Base-by-base conservation (phyloP, 106 monocot species). In the Vanilla planifolia region DNA sequence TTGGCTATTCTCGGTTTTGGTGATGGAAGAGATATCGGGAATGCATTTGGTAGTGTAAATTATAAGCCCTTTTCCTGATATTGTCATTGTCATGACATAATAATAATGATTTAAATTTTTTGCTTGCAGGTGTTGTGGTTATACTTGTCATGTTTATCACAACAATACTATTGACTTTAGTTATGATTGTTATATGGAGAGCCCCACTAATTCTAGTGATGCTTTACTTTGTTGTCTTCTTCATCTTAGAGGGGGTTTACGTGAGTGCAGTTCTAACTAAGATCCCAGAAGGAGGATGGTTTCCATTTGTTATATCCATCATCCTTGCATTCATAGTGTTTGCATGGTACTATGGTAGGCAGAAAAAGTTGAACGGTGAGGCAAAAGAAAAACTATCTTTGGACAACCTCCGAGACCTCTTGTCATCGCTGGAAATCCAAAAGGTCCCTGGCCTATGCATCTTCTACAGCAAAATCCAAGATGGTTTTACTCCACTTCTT, bases 61-160 rank as follows among this genome's bases (percentile, higher is more conserved):
- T 17, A 44, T 13, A 34, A n/a, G n/a, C n/a, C n/a, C n/a, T n/a
- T n/a, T n/a, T n/a, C n/a, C n/a, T n/a, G n/a, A n/a, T n/a, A n/a
- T 21, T 9, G 20, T 59, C 8, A 11, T 19, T 33, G 22, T 25
- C 35, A 4, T 27, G 33, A 48, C 23, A 59, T 4, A 42, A 25
- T 52, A 10, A 4, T 27, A 30, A 11, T 33, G 30, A 13, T 55
- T 1, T 24, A 13, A 3, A 5, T 24, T 10, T 52, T 16, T 48
- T 52, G 16, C n/a, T 20, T 71, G 59, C 79, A 90, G 90, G 90
- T 59, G 81, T 85, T 36, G 86, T 83, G 23, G 92, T 86, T 30
- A 92, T 92, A 53, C 80, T 83, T 41, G 92, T 92, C 39, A 92
- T 92, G 92, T 57, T 92, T 43, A 92, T 92, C 36, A 92, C 92